phyloP scores from a whole-genome alignment of 2,329 filamentous ascomycete genomes.

The Rutstroemia sp. region DNA sequence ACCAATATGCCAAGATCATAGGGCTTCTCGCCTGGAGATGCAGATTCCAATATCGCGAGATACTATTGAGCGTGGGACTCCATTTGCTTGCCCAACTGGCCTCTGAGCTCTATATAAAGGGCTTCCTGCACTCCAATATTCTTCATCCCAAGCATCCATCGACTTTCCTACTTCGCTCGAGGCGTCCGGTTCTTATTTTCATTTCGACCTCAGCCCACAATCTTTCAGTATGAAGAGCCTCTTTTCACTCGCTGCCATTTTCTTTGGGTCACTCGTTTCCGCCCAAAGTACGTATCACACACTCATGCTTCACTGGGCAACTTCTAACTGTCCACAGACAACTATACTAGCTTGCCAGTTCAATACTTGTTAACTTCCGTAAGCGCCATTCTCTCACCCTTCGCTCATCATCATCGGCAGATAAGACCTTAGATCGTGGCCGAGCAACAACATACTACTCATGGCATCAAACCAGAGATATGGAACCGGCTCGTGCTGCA shows the following conservation, averaged over 20 bases:
- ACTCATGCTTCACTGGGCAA: background rate
- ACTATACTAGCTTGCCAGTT: background rate
- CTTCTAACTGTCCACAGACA: background rate
- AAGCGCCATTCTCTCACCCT: background rate
- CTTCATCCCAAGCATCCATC: background rate
- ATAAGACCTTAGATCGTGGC: background rate
- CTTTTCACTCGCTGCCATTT: constrained; percentile 4
- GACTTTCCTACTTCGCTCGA: background rate
- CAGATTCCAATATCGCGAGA: too few species aligned
- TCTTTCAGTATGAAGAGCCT: background rate
- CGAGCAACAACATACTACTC: background rate
- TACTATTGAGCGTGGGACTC: too few species aligned
- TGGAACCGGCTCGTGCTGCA: background rate
- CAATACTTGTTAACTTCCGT: background rate
- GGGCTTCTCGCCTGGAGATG: too few species aligned
- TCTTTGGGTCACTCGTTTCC: constrained; percentile 8
- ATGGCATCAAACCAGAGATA: background rate
- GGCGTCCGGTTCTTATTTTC: background rate
- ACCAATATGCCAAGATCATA: too few species aligned
- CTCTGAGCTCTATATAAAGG: too few species aligned
- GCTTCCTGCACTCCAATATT: too few species aligned
- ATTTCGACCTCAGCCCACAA: background rate
- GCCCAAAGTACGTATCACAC: constrained; percentile 8
- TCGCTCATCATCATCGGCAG: background rate
- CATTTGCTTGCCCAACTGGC: too few species aligned